Base-by-base conservation (phyloP, 495 filamentous ascomycete species). In the Penicillium parvum region DNA sequence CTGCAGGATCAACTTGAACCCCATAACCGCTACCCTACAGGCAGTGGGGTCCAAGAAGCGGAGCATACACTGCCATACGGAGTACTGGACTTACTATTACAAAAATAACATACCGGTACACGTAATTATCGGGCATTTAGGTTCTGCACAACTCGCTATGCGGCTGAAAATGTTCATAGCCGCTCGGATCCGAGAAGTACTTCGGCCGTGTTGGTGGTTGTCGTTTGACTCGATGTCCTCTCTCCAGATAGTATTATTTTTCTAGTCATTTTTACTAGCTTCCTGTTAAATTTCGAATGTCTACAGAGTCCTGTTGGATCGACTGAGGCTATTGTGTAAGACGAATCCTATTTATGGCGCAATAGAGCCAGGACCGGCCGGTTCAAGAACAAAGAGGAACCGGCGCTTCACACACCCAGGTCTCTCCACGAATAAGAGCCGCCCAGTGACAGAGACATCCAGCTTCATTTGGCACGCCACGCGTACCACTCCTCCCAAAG, bases 31-130 rank as follows among this genome's bases (percentile, higher is more conserved):
- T 45, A 45, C 3, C 19, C 32, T 9, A 15, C 17, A 32, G 21
- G 29, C n/a, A 14, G 30, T 46, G 37, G 35, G 48, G 43, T 40
- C 48, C 42, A 40, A 40, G 4, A 7, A 41, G 42, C 37, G 48
- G 48, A 39, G 36, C 26, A 11, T 34, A 9, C 12, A 17, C 23
- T 20, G n/a, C n/a, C n/a, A n/a, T n/a, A n/a, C n/a, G n/a, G n/a
- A n/a, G n/a, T n/a, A n/a, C n/a, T n/a, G n/a, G n/a, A n/a, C n/a
- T n/a, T n/a, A n/a, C n/a, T n/a, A n/a, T n/a, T n/a, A n/a, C n/a
- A n/a, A n/a, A n/a, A n/a, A n/a, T n/a, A n/a, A n/a, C n/a, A n/a
- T n/a, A n/a, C n/a, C n/a, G n/a, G n/a, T n/a, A n/a, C n/a, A n/a
- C n/a, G n/a, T n/a, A n/a, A n/a, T n/a, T 37, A 21, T 21, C 17